Conservation (phyloP, 2,329 filamentous ascomycete genomes). For the Hortaea werneckii region DNA sequence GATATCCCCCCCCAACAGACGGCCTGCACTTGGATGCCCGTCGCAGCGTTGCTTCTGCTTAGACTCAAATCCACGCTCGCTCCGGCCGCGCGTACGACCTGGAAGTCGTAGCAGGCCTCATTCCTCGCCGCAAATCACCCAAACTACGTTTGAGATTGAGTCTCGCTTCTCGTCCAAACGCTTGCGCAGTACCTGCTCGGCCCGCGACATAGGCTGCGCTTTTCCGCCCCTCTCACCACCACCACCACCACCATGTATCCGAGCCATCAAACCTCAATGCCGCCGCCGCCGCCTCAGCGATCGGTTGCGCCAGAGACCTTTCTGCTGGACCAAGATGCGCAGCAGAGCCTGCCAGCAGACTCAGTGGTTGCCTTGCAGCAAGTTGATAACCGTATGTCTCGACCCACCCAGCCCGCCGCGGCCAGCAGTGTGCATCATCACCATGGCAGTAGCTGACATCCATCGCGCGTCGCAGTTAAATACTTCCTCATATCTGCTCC, state of each 20-base stretch:
- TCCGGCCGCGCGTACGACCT: not conserved
- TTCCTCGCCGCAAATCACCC: not conserved
- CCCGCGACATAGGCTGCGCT: constrained; percentile 2
- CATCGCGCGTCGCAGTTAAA: constrained; percentile 57
- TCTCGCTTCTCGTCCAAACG: constrained; percentile 3
- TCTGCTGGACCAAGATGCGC: constrained; percentile 92
- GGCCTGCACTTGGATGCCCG: not conserved
- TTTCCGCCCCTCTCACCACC: not conserved
- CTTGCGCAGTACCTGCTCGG: constrained; percentile 2
- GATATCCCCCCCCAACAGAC: not conserved
- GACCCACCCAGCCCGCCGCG: not conserved
- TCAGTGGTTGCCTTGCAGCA: constrained; percentile 95
- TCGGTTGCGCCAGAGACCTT: constrained; percentile 87
- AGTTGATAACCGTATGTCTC: constrained; percentile 79
- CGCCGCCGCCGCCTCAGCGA: constrained; percentile 58
- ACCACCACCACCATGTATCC: constrained; percentile 33
- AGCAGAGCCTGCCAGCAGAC: constrained; percentile 91
- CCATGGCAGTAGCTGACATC: constrained; percentile 21
- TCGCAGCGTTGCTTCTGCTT: not conserved
- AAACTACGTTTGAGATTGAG: constrained; percentile 11
- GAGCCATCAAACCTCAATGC: constrained; percentile 63
- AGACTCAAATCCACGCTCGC: not conserved
- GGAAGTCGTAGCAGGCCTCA: constrained; percentile 1
- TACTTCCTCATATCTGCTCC: constrained; percentile 99
- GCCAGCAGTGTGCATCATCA: not conserved